Evolutionary conservation across 768 basidiomycete species (phyloP), one percentile per base, ranked within the genome.

Genomic region (Infundibulicybe gibba): DNA sequence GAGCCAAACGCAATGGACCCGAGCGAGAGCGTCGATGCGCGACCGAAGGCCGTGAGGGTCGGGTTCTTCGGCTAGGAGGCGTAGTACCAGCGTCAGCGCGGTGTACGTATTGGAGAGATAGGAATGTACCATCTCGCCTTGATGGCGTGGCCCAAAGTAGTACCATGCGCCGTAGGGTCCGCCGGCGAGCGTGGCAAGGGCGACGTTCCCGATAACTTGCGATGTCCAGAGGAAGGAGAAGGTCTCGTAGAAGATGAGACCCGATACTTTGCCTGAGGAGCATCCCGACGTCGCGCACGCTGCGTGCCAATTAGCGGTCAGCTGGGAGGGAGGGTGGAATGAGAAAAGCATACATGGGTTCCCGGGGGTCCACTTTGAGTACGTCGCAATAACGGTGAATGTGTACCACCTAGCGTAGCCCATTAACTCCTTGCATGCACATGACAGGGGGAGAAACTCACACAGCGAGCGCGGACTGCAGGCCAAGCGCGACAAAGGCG

Each of bases 211-310:
- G 42, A 89, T 80, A 37, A 90, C 87, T 64, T 90, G 87, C 0
- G 85, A 88, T 14, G 82, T 85, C 91, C 90, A 93, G 16, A 90
- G 70, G 69, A 83, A 93, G n/a, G 85, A 84, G 62, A 92, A 91
- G 0, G 83, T 81, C 50, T 80, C 79, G 56, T 78, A 93, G 63
- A 91, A 81, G 45, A 90, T 75, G 11, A 92, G 68, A 2, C 91
- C 90, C 0, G 87, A 77, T 38, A 92, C 89, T 60, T 81, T 91
- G 12, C 75, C 76, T 10, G 79, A 80, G 1, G 88, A 90, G 59
- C 88, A 91, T 35, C 61, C 55, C 2, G 64, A 61, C 4, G 69
- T 59, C 9, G 52, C 66, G 57, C 83, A 85, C 14, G 74, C 80
- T 83, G 47, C 32, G n/a, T 41, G 12, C 11, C 14, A 49, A 39